phyloP scores from a whole-genome alignment of 108 stramenopile genomes.

The Poteriospumella lacustris region DNA sequence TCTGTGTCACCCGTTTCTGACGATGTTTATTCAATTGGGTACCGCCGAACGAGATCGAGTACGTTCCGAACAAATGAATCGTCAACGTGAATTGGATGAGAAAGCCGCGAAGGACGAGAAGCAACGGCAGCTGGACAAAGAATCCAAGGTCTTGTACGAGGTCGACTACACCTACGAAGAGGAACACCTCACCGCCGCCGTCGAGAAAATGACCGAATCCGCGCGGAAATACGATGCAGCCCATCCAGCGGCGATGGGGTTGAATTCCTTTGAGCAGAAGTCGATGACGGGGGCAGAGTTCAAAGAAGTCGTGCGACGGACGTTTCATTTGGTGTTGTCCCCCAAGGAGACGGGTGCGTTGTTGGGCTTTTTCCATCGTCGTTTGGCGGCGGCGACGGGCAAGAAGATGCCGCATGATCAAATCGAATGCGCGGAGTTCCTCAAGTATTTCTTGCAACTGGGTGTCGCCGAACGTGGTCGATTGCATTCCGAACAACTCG shows the following conservation, averaged over 20 bases:
- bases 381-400: too few species aligned
- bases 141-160: background rate
- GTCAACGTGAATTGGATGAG: background rate
- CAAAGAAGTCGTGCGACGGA: slow-evolving; percentile 18
- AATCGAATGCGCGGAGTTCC: slow-evolving; percentile 15
- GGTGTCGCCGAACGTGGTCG: background rate
- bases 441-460: slow-evolving; percentile 13
- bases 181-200: background rate
- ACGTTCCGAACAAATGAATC: slow-evolving; percentile 11
- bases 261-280: background rate
- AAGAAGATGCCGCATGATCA: too few species aligned
- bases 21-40: background rate
- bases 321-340: background rate
- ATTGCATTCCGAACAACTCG: slow-evolving; percentile 20
- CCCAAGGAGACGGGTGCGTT: slow-evolving; percentile 16
- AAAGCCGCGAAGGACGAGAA: background rate
- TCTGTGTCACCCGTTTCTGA: background rate
- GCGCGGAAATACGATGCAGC: slow-evolving; percentile 12
- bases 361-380: background rate
- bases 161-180: background rate
- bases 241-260: slow-evolving; percentile 19
- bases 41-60: background rate
- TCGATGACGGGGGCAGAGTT: slow-evolving; percentile 2
- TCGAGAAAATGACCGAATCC: background rate
- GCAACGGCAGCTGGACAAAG: background rate